A percentile compares a stretch with the other conserved stretches of the same genome.
These are phyloP conservation scores for Hibiscus syriacus DNA, from an alignment of 345 rosid genomes.

Conservation along the genomic window DNA sequence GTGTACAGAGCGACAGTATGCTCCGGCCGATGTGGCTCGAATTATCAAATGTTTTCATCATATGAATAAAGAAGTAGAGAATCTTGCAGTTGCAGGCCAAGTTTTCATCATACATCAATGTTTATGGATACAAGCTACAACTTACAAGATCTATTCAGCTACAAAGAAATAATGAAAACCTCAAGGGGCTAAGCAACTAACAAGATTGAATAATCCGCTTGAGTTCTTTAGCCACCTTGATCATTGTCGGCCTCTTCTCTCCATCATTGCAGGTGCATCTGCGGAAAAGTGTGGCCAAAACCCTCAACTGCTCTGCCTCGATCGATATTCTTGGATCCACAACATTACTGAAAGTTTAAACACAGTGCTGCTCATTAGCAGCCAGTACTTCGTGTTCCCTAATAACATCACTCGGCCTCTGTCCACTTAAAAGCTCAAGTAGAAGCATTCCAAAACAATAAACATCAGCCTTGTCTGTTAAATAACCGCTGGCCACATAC, in stretches of 20 bases:
- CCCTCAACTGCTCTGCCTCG: slow-evolving; percentile 1
- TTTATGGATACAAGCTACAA: not conserved
- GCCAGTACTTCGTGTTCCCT: not conserved
- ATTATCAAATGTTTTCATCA: no score
- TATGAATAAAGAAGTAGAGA: no score
- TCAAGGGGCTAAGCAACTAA: no score
- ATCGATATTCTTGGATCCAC: not conserved
- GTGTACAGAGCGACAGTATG: slow-evolving; percentile 76
- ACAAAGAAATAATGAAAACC: no score
- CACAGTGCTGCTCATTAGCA: not conserved
- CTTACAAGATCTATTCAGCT: no score
- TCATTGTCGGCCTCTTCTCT: slow-evolving; percentile 19
- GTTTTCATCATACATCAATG: no score
- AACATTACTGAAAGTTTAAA: not conserved
- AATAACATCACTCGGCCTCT: no score
- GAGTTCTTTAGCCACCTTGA: slow-evolving; percentile 10
- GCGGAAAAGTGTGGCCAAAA: not conserved
- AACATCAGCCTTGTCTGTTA: slow-evolving; percentile 24
- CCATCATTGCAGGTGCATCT: not conserved
- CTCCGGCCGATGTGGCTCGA: slow-evolving; percentile 86
- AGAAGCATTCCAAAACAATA: slow-evolving; percentile 13
- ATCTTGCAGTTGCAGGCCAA: no score
- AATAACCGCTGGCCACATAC: not conserved
- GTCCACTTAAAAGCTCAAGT: slow-evolving; percentile 14
- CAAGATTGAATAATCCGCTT: not conserved